A percentile compares a stretch with the other conserved stretches of the same genome.
Evolutionary conservation across 2,329 filamentous ascomycete genomes (phyloP).

Genomic region (Acrodontium crateriforme): DNA sequence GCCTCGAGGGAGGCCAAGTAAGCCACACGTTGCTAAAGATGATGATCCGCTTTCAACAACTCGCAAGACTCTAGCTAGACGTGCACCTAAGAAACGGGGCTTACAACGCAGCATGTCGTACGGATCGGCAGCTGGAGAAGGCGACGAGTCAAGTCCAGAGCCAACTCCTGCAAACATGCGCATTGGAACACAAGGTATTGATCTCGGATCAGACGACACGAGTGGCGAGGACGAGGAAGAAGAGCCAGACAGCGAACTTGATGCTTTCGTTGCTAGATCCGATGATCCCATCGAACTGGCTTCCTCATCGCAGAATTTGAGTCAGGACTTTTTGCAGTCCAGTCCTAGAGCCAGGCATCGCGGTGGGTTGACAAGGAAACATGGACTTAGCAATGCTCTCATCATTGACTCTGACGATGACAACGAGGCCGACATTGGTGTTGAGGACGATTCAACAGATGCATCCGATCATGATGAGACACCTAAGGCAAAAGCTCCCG

Average conservation of each 20-base stretch:
- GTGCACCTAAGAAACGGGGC: conserved; percentile 4
- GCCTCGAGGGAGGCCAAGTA: conserved; percentile 8
- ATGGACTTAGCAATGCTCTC: background rate
- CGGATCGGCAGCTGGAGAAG: conserved; percentile 21
- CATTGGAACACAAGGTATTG: conserved; percentile 23
- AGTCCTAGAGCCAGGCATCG: background rate
- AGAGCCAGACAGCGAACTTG: conserved; percentile 30
- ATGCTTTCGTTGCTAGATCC: conserved; percentile 32
- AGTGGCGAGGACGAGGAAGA: conserved; percentile 30
- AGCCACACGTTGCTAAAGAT: no score
- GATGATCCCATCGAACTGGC: conserved; percentile 24
- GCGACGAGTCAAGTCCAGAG: conserved; percentile 19
- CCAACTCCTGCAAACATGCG: conserved; percentile 22
- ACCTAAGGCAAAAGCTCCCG: background rate
- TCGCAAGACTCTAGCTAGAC: background rate
- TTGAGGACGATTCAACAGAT: background rate
- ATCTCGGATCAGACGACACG: conserved; percentile 32
- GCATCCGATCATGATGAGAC: background rate
- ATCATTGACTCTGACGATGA: background rate
- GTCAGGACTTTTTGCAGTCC: background rate
- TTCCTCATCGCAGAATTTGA: conserved; percentile 15
- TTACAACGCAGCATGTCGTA: conserved; percentile 7
- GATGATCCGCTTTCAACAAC: conserved; percentile 5
- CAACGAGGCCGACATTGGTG: background rate
- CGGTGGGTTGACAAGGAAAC: background rate